A percentile compares a stretch with the other conserved stretches of the same genome.
These are phyloP conservation scores for Thermoascus crustaceus DNA, from an alignment of 2,329 filamentous ascomycete genomes.

Conservation along the genomic window DNA sequence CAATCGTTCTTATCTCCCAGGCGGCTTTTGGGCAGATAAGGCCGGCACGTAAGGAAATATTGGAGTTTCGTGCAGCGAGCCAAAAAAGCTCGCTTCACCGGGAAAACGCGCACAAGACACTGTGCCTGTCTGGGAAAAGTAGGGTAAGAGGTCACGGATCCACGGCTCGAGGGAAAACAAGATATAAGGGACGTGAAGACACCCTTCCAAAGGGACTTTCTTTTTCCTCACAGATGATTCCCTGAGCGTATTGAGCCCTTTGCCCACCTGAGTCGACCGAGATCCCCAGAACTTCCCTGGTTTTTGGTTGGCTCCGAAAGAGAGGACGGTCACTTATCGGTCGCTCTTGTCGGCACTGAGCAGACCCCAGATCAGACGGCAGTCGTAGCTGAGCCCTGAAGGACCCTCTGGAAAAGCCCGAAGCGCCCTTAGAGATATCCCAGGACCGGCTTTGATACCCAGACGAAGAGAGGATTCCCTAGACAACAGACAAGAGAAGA, in stretches of 20 bases:
- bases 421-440: too few relatives aligned
- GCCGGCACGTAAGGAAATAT: neutral
- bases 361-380: neutral
- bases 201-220: neutral
- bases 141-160: too few relatives aligned
- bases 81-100: constrained; percentile 1
- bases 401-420: too few relatives aligned
- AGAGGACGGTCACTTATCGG: constrained; percentile 1
- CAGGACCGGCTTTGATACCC: too few relatives aligned
- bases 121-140: neutral
- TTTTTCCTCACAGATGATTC: neutral
- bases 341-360: neutral
- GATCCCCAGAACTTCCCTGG: neutral
- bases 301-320: neutral
- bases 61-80: neutral
- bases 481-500: too few relatives aligned
- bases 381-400: neutral
- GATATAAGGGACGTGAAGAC: neutral
- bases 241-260: neutral
- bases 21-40: neutral
- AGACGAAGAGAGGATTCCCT: too few relatives aligned
- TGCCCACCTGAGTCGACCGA: neutral
- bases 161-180: neutral
- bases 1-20: neutral
- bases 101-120: neutral